A percentile compares a stretch with the other conserved stretches of the same genome.
Evolutionary conservation across 306 rosid genomes (phyloP).

Genomic region (Citrullus colocynthis): DNA sequence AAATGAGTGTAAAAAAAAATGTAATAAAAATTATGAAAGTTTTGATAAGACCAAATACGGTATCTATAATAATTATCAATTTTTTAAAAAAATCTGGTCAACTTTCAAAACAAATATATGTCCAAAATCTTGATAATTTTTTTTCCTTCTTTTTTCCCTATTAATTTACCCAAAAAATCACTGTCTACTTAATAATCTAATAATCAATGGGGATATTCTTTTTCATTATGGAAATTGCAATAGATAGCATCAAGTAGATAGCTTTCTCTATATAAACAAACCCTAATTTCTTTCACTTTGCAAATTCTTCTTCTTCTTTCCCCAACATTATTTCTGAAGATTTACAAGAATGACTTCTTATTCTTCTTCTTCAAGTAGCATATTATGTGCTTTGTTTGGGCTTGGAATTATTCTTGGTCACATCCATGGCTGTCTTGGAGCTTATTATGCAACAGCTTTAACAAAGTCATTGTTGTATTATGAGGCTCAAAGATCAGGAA

Average conservation of each 20-base stretch:
- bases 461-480: slow-evolving; percentile 9
- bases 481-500: slow-evolving; percentile 30
- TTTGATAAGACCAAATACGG: too few relatives aligned
- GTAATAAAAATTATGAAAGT: too few relatives aligned
- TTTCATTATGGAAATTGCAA: background rate
- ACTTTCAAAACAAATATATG: background rate
- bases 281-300: background rate
- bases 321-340: background rate
- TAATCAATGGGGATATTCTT: background rate
- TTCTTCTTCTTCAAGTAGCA: background rate
- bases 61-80: too few relatives aligned
- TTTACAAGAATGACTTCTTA: background rate
- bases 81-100: background rate
- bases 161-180: background rate
- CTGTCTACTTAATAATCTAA: background rate
- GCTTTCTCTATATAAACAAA: background rate
- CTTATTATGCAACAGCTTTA: background rate
- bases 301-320: background rate
- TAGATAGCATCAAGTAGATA: background rate
- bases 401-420: background rate
- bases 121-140: background rate
- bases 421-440: background rate
- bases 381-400: background rate
- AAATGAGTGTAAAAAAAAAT: background rate
- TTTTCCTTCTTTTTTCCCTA: too few relatives aligned